Conservation (phyloP, 495 filamentous ascomycete species). For the Daldinia caldariorum region DNA sequence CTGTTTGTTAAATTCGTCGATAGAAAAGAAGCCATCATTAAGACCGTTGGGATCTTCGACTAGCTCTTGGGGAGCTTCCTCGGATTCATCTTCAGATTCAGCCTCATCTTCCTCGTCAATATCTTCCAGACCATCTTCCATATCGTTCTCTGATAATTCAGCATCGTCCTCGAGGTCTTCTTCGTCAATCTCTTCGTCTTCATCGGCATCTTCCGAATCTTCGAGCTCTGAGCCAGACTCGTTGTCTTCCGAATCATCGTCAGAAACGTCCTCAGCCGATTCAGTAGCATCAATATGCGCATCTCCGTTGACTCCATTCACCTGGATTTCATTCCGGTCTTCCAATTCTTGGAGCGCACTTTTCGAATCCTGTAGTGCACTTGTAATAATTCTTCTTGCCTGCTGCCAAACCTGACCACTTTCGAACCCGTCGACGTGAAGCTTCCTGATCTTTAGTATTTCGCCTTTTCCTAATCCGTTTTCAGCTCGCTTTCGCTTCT, state of each 20-base stretch:
- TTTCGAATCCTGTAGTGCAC: constrained; percentile 53
- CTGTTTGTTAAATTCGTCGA: constrained; percentile 96
- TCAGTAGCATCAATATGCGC: constrained; percentile 48
- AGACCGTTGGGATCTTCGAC: constrained; percentile 66
- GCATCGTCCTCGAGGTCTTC: constrained; percentile 53
- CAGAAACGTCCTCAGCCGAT: constrained; percentile 60
- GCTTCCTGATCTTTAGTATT: constrained; percentile 73
- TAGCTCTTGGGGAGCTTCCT: constrained; percentile 48
- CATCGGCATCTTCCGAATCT: constrained; percentile 55
- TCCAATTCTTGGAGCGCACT: constrained; percentile 62
- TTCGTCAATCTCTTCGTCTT: constrained; percentile 53
- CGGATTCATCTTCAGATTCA: constrained; percentile 49
- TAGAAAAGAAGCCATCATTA: constrained; percentile 98
- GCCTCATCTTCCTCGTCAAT: constrained; percentile 51
- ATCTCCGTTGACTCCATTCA: constrained; percentile 27
- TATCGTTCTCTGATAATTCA: constrained; percentile 48
- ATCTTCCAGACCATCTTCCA: constrained; percentile 49
- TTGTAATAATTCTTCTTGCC: constrained; percentile 77
- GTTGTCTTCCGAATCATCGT: constrained; percentile 51
- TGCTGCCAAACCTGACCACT: constrained; percentile 95
- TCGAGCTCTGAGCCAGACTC: constrained; percentile 48
- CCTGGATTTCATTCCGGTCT: constrained; percentile 49
- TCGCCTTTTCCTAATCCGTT: constrained; percentile 49
- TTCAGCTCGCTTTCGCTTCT: constrained; percentile 72
- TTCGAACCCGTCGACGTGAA: constrained; percentile 89